A percentile compares a stretch with the other conserved stretches of the same genome.
These are phyloP conservation scores for Diaporthe sp. DNA, from an alignment of 2,329 filamentous ascomycete species.

Conservation along the genomic window DNA sequence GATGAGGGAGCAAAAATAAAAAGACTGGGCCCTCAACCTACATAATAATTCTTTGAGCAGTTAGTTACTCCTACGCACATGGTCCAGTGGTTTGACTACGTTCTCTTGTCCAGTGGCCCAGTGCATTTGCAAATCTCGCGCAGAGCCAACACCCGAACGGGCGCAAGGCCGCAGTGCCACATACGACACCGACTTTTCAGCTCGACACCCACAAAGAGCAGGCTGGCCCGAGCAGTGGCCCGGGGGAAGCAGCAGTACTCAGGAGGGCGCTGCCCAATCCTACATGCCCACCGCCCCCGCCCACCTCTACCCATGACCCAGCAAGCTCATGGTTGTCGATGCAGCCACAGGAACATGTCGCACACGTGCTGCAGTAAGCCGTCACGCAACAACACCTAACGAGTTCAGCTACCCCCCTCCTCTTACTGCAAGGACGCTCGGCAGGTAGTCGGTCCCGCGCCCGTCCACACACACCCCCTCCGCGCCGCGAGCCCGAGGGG, in stretches of 20 bases:
- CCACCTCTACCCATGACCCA: background rate
- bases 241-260: slow-evolving; percentile 3
- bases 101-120: background rate
- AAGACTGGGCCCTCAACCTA: slow-evolving; percentile 8
- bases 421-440: background rate
- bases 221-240: background rate
- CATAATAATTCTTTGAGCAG: background rate
- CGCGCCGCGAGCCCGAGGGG: slow-evolving; percentile 22
- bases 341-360: slow-evolving; percentile 25
- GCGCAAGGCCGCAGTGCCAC: background rate
- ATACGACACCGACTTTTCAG: background rate
- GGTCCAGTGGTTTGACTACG: background rate
- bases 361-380: slow-evolving; percentile 28
- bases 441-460: slow-evolving; percentile 8
- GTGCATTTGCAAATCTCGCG: background rate
- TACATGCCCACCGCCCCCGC: slow-evolving; percentile 5
- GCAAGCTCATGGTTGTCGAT: slow-evolving; percentile 11
- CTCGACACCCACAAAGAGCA: background rate
- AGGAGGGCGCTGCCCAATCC: slow-evolving; percentile 8
- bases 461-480: background rate
- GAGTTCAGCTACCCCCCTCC: slow-evolving; percentile 12
- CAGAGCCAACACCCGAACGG: slow-evolving; percentile 1
- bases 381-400: slow-evolving; percentile 13
- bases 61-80: background rate
- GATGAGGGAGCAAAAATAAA: background rate